Percentiles rank a stretch among this genome's conserved stretches.
phyloP scores from a whole-genome alignment of 495 filamentous ascomycete genomes.

The Cladorrhinum samala region DNA sequence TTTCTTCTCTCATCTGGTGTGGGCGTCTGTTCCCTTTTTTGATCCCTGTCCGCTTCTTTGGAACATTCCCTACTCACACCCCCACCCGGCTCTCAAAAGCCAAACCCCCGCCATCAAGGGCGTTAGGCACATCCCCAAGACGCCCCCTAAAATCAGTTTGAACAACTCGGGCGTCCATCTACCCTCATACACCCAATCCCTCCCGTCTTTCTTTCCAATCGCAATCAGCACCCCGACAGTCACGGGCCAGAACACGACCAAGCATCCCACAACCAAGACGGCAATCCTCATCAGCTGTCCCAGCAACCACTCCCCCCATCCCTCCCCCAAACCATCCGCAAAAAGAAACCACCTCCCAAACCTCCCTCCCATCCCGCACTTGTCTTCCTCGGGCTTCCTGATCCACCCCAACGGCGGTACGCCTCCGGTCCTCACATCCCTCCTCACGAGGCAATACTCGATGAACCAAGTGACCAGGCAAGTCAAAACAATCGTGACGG shows the following conservation, averaged over 20 bases:
- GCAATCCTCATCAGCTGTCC: constrained; percentile 19
- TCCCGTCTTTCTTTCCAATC: constrained; percentile 18
- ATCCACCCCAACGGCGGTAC: constrained; percentile 30
- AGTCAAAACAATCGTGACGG: constrained; percentile 30
- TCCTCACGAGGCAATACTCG: constrained; percentile 28
- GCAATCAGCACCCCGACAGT: constrained; percentile 24
- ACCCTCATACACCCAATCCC: constrained; percentile 35
- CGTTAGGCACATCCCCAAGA: constrained; percentile 33
- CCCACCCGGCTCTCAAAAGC: constrained; percentile 40
- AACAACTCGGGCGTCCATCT: constrained; percentile 40
- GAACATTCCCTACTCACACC: background rate
- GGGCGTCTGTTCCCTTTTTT: background rate
- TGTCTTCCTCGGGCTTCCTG: too few species aligned
- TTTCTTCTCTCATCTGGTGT: too few species aligned
- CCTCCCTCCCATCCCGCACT: background rate
- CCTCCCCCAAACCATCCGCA: constrained; percentile 14
- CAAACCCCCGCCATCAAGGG: constrained; percentile 36
- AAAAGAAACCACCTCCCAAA: constrained; percentile 36
- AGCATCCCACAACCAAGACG: constrained; percentile 25
- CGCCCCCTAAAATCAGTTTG: constrained; percentile 36
- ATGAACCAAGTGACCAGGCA: constrained; percentile 29
- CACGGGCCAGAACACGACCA: constrained; percentile 22
- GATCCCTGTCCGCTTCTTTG: background rate
- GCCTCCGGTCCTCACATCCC: constrained; percentile 29
- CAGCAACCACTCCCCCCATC: constrained; percentile 16